These are phyloP conservation scores for Meyerozyma smithsonii DNA, from an alignment of 1,139 yeast genomes.

Conservation along the genomic window DNA sequence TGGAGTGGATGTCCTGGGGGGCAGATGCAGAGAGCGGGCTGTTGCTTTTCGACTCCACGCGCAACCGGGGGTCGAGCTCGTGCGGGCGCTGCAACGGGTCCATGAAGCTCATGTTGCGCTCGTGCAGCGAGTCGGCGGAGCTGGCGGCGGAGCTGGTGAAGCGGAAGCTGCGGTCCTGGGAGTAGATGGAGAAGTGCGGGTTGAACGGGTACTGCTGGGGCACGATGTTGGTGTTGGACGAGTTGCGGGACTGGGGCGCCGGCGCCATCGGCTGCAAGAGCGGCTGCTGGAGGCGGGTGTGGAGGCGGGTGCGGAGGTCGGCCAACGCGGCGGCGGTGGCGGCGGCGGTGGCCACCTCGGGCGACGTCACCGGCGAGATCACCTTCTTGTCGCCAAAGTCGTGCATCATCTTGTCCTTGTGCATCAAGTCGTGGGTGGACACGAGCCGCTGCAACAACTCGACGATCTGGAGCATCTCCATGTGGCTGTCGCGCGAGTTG, in stretches of 20 bases:
- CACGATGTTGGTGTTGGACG: conserved; percentile 19
- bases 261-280: conserved; percentile 1
- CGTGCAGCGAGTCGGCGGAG: conserved; percentile 4
- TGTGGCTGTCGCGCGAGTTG: conserved; percentile 1
- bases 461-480: conserved; percentile 2
- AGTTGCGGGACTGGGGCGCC: conserved; percentile 11
- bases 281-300: neutral
- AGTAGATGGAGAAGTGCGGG: conserved; percentile 31
- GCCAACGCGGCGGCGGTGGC: conserved; percentile 1
- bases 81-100: conserved; percentile 35
- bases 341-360: neutral
- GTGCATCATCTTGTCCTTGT: neutral
- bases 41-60: conserved; percentile 12
- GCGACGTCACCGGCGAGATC: conserved; percentile 1
- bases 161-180: conserved; percentile 5
- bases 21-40: conserved; percentile 12
- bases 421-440: neutral
- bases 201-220: conserved; percentile 37
- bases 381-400: neutral
- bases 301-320: neutral
- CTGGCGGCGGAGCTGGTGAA: conserved; percentile 4
- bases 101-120: conserved; percentile 14
- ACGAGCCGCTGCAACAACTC: conserved; percentile 1
- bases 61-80: conserved; percentile 6
- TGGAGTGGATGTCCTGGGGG: conserved; percentile 4